Base-by-base conservation (phyloP, 495 filamentous ascomycete genomes). In the Talaromyces ruber region DNA sequence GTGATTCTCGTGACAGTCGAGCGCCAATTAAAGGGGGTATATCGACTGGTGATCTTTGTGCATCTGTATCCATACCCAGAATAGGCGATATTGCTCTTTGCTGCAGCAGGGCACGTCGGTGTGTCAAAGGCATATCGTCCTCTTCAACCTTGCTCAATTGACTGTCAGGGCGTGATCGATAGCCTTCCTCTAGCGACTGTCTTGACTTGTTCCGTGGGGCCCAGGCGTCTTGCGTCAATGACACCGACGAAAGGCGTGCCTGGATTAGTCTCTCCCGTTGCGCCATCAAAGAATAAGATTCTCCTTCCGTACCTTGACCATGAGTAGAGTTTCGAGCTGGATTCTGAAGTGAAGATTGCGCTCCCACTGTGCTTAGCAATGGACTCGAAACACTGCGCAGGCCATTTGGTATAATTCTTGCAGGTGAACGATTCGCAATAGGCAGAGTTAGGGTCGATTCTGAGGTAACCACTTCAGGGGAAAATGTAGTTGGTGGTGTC, bases 51-150 rank as follows among this genome's bases (percentile, higher is more conserved):
- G 66, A 65, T 29, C 57, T 62, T 34, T 14, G 61, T 62, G 34
- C 62, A 1, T 60, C 59, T 18, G 25, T 61, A 64, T 59, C 34
- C 53, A 57, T 47, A 32, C 22, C 39, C 25, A 51, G 18, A 32
- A 16, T 18, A 29, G 59, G 59, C 1, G 24, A 32, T 16, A 51
- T n/a, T 11, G 14, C 43, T 21, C 25, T 45, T 55, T 74, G 76
- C 50, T 83, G 80, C 5, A 84, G 74, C 61, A 82, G 64, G 28
- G 74, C 68, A 50, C 75, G 84, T 57, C 90, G 88, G 63, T 86
- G 82, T 22, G 88, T 87, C 18, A 96, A 86, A 0, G 90, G 86
- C 63, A 93, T 80, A 68, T 93, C 82, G 59, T 94, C 92, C 45
- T 73, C 76, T 52, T 82, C 81, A 58, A 78, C 66, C 8, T 67